phyloP scores from a whole-genome alignment of 2,329 filamentous ascomycete species.

The Neonectria neomacrospora region DNA sequence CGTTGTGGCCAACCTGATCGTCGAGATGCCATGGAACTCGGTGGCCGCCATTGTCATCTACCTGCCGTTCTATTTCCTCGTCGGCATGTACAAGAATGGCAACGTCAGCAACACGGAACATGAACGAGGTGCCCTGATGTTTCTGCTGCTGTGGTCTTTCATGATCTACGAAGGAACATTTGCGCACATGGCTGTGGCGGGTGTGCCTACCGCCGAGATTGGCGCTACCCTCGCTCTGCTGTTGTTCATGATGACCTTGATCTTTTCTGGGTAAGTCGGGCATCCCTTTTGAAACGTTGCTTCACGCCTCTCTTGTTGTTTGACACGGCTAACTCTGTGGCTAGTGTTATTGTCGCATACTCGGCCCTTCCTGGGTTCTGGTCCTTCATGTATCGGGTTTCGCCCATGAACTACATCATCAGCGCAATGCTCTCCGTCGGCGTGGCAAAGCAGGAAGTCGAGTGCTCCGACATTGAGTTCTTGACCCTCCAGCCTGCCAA shows the following conservation, averaged over 20 bases:
- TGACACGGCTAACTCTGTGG: neutral
- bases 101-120: constrained; percentile 19
- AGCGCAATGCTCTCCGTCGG: constrained; percentile 62
- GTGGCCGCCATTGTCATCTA: constrained; percentile 24
- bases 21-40: constrained; percentile 32
- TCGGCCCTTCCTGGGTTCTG: constrained; percentile 71
- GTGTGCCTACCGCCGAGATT: constrained; percentile 30
- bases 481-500: constrained; percentile 65
- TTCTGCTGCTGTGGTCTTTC: constrained; percentile 25
- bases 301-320: neutral
- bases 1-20: constrained; percentile 26
- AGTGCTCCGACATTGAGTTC: constrained; percentile 52
- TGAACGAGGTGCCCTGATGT: constrained; percentile 7
- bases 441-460: constrained; percentile 30
- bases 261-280: constrained; percentile 37
- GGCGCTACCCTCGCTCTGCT: constrained; percentile 54
- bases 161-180: constrained; percentile 33
- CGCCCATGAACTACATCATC: constrained; percentile 75
- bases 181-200: constrained; percentile 28
- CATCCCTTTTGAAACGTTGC: neutral
- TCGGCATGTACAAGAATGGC: constrained; percentile 29
- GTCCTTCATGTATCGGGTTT: constrained; percentile 74
- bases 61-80: constrained; percentile 29
- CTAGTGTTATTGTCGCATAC: constrained; percentile 68
- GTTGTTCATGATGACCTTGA: constrained; percentile 36